These are phyloP conservation scores for Dictyostelium brefeldianum DNA, from an alignment of 78 protist genomes.

Conservation along the genomic window DNA sequence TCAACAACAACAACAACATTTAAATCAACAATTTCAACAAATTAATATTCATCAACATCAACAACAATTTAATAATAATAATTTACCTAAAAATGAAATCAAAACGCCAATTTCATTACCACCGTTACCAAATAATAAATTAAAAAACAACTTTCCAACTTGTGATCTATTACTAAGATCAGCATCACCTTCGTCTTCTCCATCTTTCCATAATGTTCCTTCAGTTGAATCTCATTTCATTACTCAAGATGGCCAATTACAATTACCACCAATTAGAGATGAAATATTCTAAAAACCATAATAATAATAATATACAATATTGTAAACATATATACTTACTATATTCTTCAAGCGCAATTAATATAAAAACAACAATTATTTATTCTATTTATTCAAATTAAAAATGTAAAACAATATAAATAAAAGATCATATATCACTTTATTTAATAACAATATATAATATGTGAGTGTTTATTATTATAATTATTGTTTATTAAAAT, in stretches of 20 bases:
- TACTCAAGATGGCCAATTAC: neutral
- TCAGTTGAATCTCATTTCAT: neutral
- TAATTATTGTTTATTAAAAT: neutral
- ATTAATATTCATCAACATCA: neutral
- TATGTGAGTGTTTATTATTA: too few relatives aligned
- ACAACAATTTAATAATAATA: neutral
- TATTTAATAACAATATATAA: too few relatives aligned
- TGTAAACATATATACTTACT: too few relatives aligned
- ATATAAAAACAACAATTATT: too few relatives aligned
- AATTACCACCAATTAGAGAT: constrained; percentile 21
- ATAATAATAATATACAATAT: too few relatives aligned
- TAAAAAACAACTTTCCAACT: neutral
- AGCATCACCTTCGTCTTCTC: neutral
- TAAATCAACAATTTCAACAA: neutral
- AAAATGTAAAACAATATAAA: too few relatives aligned
- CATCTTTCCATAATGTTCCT: constrained; percentile 13
- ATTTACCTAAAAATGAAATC: neutral
- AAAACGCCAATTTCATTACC: constrained; percentile 13
- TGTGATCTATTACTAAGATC: neutral
- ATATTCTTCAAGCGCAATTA: too few relatives aligned
- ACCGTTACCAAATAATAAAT: neutral
- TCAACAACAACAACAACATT: neutral
- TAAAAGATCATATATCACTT: too few relatives aligned
- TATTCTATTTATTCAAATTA: too few relatives aligned
- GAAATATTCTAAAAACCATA: constrained; percentile 1